These are phyloP conservation scores for Kwoniella sp. DNA, from an alignment of 768 basidiomycete species.

Conservation along the genomic window DNA sequence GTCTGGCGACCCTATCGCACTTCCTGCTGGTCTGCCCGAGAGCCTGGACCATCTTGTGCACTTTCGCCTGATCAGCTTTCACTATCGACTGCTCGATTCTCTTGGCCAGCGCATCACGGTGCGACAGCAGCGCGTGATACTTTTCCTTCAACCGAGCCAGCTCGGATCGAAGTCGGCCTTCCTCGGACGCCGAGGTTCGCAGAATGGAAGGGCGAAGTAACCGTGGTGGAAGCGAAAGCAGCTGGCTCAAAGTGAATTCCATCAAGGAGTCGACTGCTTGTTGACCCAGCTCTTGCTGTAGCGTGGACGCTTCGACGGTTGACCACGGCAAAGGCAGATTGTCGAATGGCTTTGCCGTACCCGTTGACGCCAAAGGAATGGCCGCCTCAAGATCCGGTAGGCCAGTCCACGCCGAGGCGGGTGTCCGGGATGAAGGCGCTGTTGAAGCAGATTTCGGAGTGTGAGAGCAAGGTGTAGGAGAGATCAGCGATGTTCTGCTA, in stretches of 20 bases:
- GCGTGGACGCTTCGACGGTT: conserved; percentile 7
- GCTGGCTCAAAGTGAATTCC: background rate
- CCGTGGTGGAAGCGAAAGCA: conserved; percentile 1
- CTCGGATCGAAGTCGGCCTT: conserved; percentile 21
- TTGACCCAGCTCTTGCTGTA: conserved; percentile 2
- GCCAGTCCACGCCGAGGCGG: background rate
- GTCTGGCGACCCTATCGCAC: conserved; percentile 36
- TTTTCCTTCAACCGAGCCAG: conserved; percentile 23
- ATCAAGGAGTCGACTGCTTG: conserved; percentile 3
- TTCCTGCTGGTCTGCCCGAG: conserved; percentile 14
- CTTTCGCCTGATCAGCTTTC: conserved; percentile 4
- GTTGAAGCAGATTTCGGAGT: background rate
- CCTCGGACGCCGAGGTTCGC: conserved; percentile 15
- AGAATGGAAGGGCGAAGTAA: conserved; percentile 24
- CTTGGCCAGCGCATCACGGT: conserved; percentile 18
- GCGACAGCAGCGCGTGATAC: conserved; percentile 18
- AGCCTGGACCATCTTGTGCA: conserved; percentile 12
- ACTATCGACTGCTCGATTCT: conserved; percentile 8
- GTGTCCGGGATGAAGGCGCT: conserved; percentile 1
- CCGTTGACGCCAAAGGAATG: background rate
- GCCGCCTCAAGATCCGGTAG: background rate
- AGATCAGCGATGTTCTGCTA: background rate
- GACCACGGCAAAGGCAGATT: conserved; percentile 37
- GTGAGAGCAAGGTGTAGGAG: background rate
- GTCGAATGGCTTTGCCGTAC: conserved; percentile 20